Percentiles rank a stretch among this genome's conserved stretches.
These are phyloP conservation scores for Saccharomycopsis sp. DNA, from an alignment of 805 yeast genomes.

Conservation along the genomic window DNA sequence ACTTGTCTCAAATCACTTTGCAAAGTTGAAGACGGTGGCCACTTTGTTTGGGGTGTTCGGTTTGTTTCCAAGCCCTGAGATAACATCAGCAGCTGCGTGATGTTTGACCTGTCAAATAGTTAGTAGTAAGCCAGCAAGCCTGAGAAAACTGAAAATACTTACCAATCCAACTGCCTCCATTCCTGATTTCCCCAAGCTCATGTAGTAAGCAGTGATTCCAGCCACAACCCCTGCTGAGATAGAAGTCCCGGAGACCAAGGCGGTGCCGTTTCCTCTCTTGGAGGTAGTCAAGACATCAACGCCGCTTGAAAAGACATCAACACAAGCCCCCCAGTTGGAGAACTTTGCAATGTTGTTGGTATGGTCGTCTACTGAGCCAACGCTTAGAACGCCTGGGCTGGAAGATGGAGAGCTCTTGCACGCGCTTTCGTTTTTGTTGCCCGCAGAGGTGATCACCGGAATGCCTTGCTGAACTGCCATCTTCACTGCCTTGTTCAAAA, in stretches of 20 bases:
- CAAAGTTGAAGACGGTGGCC: too few relatives aligned
- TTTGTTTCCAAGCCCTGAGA: conserved; percentile 9
- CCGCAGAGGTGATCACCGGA: conserved; percentile 42
- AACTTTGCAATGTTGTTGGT: conserved; percentile 31
- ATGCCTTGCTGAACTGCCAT: conserved; percentile 31
- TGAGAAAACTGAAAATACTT: too few relatives aligned
- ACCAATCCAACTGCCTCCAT: conserved; percentile 27
- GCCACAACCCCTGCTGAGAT: conserved; percentile 39
- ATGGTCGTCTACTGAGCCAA: conserved; percentile 32
- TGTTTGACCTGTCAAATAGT: conserved; percentile 7
- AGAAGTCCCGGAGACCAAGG: conserved; percentile 40
- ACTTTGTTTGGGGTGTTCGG: conserved; percentile 12
- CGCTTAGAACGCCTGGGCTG: conserved; percentile 32
- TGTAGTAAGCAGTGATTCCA: conserved; percentile 36
- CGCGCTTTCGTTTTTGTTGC: conserved; percentile 37
- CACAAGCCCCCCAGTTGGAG: conserved; percentile 45
- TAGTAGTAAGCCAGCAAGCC: background rate
- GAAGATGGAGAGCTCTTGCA: conserved; percentile 41
- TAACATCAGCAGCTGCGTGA: background rate
- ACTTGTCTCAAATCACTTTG: too few relatives aligned
- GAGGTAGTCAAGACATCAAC: conserved; percentile 36
- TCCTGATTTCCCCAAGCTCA: conserved; percentile 33
- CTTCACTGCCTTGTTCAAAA: conserved; percentile 37
- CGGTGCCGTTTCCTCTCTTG: conserved; percentile 25
- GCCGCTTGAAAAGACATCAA: conserved; percentile 44